These are phyloP conservation scores for Chlamydomonas applanata DNA, from an alignment of 139 green algal genomes.

Conservation along the genomic window DNA sequence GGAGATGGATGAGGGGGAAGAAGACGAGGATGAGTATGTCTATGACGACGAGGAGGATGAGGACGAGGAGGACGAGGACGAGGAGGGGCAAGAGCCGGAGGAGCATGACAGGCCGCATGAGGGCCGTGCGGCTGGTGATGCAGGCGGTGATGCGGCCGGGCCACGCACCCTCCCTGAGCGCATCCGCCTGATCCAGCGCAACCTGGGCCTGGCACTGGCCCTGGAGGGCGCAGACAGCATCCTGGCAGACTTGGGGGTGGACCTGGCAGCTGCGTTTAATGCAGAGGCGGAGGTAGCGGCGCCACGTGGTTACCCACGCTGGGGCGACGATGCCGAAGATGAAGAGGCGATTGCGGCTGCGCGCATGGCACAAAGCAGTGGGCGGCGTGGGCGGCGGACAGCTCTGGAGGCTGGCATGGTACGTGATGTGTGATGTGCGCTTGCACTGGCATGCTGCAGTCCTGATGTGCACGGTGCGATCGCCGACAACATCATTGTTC, in stretches of 20 bases:
- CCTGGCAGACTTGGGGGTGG: not conserved
- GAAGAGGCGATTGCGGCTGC: no score
- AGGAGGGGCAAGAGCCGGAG: conserved; percentile 1
- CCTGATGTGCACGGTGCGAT: no score
- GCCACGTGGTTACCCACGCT: no score
- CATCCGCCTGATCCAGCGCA: not conserved
- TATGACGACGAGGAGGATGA: not conserved
- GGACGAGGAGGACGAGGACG: not conserved
- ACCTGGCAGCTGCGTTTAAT: no score
- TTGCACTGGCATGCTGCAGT: no score
- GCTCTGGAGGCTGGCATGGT: no score
- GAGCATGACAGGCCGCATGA: not conserved
- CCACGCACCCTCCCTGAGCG: not conserved
- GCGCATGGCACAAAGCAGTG: no score
- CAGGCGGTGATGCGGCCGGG: not conserved
- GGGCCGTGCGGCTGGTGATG: not conserved
- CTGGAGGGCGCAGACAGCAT: not conserved
- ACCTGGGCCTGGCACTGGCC: not conserved
- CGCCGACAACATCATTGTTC: no score
- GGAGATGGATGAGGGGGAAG: not conserved
- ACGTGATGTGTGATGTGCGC: no score
- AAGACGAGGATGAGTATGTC: conserved; percentile 7
- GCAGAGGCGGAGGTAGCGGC: no score
- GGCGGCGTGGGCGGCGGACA: no score
- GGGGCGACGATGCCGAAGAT: no score